These are phyloP conservation scores for Monilinia polystroma DNA, from an alignment of 2,329 filamentous ascomycete genomes.

Conservation along the genomic window DNA sequence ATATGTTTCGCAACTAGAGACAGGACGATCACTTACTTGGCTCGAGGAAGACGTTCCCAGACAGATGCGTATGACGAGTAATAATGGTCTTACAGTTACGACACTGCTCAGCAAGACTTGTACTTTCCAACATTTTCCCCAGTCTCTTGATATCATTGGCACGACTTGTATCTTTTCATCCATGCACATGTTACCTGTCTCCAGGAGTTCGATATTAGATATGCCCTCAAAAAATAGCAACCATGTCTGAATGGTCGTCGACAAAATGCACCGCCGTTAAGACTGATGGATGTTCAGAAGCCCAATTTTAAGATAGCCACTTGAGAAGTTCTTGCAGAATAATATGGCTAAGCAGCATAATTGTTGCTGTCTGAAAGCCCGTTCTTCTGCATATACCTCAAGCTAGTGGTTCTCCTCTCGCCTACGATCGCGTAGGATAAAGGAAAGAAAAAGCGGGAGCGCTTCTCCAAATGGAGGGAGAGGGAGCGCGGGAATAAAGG, in stretches of 20 bases:
- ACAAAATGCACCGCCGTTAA: not conserved
- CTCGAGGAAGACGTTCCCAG: too few relatives aligned
- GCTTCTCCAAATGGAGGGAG: too few relatives aligned
- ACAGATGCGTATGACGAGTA: too few relatives aligned
- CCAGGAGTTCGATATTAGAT: not conserved
- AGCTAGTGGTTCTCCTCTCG: not conserved
- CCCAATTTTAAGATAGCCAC: not conserved
- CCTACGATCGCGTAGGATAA: too few relatives aligned
- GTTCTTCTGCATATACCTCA: not conserved
- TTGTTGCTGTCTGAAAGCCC: not conserved
- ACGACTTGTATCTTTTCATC: not conserved
- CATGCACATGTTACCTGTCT: not conserved
- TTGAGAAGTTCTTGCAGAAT: not conserved
- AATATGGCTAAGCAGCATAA: not conserved
- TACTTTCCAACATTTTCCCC: too few relatives aligned
- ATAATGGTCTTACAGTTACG: too few relatives aligned
- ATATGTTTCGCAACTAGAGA: too few relatives aligned
- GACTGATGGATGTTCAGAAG: not conserved
- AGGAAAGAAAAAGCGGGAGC: too few relatives aligned
- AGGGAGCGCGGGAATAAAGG: too few relatives aligned
- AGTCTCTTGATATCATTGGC: not conserved
- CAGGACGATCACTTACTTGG: too few relatives aligned
- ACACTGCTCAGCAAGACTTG: too few relatives aligned
- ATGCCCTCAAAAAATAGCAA: not conserved
- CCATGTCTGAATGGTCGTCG: not conserved